A percentile compares a stretch with the other conserved stretches of the same genome.
Evolutionary conservation across 371 early-diverging fungal species (phyloP).

Genomic region (Saksenaea oblongispora): DNA sequence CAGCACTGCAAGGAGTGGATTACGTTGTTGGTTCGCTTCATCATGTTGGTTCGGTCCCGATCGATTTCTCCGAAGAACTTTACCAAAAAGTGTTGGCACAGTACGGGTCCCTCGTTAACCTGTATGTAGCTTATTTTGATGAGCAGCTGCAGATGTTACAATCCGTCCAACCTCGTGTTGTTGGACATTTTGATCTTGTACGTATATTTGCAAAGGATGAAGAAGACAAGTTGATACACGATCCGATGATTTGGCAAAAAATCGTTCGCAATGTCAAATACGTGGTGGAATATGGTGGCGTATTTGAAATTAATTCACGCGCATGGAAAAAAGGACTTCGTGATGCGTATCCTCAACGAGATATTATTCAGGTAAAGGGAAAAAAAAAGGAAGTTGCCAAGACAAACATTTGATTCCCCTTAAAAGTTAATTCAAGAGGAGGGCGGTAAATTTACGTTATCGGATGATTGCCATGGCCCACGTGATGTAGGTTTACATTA

Average conservation of each 20-base stretch:
- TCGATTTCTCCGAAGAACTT: constrained; percentile 77
- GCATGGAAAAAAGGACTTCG: constrained; percentile 90
- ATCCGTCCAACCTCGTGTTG: constrained; percentile 70
- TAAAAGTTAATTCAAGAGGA: constrained; percentile 60
- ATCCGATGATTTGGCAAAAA: constrained; percentile 50
- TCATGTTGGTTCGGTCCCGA: constrained; percentile 78
- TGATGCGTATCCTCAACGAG: constrained; percentile 84
- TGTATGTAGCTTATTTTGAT: constrained; percentile 87
- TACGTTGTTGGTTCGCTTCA: constrained; percentile 96
- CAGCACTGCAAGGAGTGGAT: constrained; percentile 45
- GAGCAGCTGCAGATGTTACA: constrained; percentile 79
- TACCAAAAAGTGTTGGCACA: constrained; percentile 53
- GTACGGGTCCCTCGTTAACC: constrained; percentile 10
- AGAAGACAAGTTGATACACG: constrained; percentile 21
- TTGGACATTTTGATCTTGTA: constrained; percentile 95
- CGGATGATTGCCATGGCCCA: constrained; percentile 94
- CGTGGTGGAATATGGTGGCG: constrained; percentile 76
- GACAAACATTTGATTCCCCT: background rate
- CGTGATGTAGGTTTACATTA: constrained; percentile 87
- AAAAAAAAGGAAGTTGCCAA: background rate
- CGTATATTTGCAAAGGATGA: constrained; percentile 71
- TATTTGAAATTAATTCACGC: constrained; percentile 92
- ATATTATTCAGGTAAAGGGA: constrained; percentile 67
- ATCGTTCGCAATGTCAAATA: constrained; percentile 86
- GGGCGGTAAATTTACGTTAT: constrained; percentile 79